Base-by-base conservation (phyloP, 805 yeast genomes). In the Nematodospora valgi region DNA sequence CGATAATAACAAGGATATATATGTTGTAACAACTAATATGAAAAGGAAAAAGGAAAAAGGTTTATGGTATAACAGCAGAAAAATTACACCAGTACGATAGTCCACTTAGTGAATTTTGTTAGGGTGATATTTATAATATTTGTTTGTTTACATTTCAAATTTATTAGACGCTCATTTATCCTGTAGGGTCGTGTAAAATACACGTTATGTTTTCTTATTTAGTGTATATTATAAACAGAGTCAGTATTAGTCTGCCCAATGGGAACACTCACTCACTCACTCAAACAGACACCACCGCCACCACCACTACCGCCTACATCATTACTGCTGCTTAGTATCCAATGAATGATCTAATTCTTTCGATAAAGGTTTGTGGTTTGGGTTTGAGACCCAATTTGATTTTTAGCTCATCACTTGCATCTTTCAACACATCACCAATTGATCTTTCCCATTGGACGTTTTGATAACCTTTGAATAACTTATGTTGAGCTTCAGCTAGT, bases 401-500 rank as follows among this genome's bases (percentile, higher is more conserved):
- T 23, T 38, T 38, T 6, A 45, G 18, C 3, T 38, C 38, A 6
- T 36, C 34, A 16, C 41, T 30, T 4, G 48, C 24, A 23, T 45
- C 51, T 23, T 18, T 25, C 13, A 47, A 36, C 6, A 45, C 32
- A 4, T 47, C 51, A 11, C 28, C 31, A 13, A 48, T 37, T 3
- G 49, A 40, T 27, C 36, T 47, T 16, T 46, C 51, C 51, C 51
- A 48, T 23, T 38, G 38, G 8, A 32, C 20, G 7, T 35, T 32
- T 15, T 27, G 27, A 26, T 33, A 19, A 9, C 50, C 52, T 29
- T 47, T 47, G 39, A 68, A 66, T 54, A 70, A 54, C 33, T 49
- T 45, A 1, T 75, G 62, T 41, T 70, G 71, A 22, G 59, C 53
- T 40, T 65, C 66, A 6, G 74, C 74, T 35, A 55, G 40, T 4